Percentiles rank a stretch among this genome's conserved stretches.
Evolutionary conservation across 1,284 basidiomycete genomes (phyloP).

Genomic region (Fomes fomentarius): DNA sequence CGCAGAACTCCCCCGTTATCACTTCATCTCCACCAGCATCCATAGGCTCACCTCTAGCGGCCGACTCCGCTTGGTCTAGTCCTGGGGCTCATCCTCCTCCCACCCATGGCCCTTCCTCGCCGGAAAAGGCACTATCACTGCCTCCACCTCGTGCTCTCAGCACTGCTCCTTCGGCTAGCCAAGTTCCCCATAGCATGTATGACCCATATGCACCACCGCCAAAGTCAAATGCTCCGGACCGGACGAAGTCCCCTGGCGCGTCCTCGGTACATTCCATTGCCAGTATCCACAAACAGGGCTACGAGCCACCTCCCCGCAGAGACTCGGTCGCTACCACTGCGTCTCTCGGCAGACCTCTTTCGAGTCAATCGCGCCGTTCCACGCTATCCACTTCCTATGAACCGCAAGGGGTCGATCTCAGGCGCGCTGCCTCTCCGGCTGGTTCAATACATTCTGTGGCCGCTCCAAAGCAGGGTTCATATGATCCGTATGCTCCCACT

Average conservation of each 20-base stretch:
- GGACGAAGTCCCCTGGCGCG: slow-evolving; percentile 30
- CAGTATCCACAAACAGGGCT: slow-evolving; percentile 11
- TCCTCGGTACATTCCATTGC: slow-evolving; percentile 28
- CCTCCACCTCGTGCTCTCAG: slow-evolving; percentile 29
- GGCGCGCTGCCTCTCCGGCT: slow-evolving; percentile 28
- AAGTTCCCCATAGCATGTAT: slow-evolving; percentile 9
- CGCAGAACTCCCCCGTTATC: background rate
- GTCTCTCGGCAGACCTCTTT: slow-evolving; percentile 15
- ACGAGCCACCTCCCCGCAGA: slow-evolving; percentile 11
- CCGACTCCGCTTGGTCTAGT: background rate
- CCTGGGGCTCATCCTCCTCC: slow-evolving; percentile 16
- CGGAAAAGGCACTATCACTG: slow-evolving; percentile 28
- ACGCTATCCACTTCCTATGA: slow-evolving; percentile 21
- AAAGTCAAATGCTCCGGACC: slow-evolving; percentile 14
- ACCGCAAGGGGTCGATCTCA: slow-evolving; percentile 13
- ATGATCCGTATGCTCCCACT: slow-evolving; percentile 31
- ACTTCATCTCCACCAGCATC: slow-evolving; percentile 11
- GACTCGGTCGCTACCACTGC: slow-evolving; percentile 7
- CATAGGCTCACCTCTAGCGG: slow-evolving; percentile 1
- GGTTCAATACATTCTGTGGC: slow-evolving; percentile 30
- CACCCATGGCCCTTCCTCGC: slow-evolving; percentile 18
- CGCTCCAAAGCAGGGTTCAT: slow-evolving; percentile 5
- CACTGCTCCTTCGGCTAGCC: slow-evolving; percentile 6
- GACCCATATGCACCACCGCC: slow-evolving; percentile 18
- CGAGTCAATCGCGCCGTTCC: slow-evolving; percentile 21